These are phyloP conservation scores for Podaxis sp. DNA, from an alignment of 768 basidiomycete species.

Conservation along the genomic window DNA sequence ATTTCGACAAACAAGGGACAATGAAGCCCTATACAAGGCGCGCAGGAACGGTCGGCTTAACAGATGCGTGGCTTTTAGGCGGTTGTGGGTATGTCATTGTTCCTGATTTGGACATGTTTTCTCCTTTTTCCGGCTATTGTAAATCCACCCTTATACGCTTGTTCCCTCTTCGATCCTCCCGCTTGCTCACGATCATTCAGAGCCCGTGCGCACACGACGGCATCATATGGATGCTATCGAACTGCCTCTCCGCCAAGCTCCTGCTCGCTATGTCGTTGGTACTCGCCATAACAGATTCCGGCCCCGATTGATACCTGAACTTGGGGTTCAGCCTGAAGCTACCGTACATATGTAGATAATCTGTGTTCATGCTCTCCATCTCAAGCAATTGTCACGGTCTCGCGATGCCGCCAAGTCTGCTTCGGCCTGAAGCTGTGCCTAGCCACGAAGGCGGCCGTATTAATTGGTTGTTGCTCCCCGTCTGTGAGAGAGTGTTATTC, in stretches of 20 bases:
- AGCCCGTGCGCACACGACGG: neutral
- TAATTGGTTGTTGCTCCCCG: too few species aligned
- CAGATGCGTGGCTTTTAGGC: neutral
- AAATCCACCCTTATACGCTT: neutral
- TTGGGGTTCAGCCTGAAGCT: too few species aligned
- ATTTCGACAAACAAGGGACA: constrained; percentile 23
- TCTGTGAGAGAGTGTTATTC: too few species aligned
- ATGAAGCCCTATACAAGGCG: constrained; percentile 22
- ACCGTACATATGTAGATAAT: too few species aligned
- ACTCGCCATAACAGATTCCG: too few species aligned
- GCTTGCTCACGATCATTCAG: neutral
- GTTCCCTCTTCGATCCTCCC: neutral
- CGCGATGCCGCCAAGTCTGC: too few species aligned
- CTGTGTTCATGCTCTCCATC: too few species aligned
- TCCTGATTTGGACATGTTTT: constrained; percentile 8
- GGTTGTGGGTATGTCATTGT: constrained; percentile 2
- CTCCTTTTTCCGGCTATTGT: neutral
- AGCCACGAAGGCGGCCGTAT: too few species aligned
- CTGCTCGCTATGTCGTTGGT: too few species aligned
- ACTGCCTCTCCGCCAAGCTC: neutral
- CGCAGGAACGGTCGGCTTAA: neutral
- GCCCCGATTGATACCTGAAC: too few species aligned
- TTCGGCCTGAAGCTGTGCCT: too few species aligned
- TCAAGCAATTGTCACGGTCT: too few species aligned
- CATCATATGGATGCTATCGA: neutral